Percentiles rank a stretch among this genome's conserved stretches.
Evolutionary conservation across 495 filamentous ascomycete species (phyloP).

Genomic region (Penicillium parvum): DNA sequence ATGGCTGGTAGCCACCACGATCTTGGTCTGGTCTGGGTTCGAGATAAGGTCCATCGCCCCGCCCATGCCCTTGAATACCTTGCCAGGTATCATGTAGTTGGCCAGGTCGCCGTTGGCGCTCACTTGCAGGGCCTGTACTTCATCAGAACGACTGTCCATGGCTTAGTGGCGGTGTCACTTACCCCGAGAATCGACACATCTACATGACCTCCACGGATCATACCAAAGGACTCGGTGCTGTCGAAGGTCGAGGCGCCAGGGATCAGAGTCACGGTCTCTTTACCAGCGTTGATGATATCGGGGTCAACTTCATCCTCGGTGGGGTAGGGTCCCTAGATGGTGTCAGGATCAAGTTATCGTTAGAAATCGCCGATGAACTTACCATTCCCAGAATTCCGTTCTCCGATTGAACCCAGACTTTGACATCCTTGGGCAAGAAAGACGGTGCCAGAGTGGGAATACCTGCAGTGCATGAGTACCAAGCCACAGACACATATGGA

Average conservation of each 20-base stretch:
- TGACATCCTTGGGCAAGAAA: constrained; percentile 70
- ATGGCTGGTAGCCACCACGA: constrained; percentile 91
- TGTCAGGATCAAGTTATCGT: constrained; percentile 9
- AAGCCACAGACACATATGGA: background rate
- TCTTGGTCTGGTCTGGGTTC: constrained; percentile 80
- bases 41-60: constrained; percentile 94
- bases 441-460: constrained; percentile 87
- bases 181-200: constrained; percentile 82
- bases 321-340: constrained; percentile 70
- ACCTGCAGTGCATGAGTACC: constrained; percentile 13
- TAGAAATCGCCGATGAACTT: background rate
- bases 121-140: constrained; percentile 72
- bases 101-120: constrained; percentile 77
- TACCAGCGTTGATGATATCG: constrained; percentile 91
- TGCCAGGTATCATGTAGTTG: constrained; percentile 90
- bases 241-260: constrained; percentile 80
- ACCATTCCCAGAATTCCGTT: constrained; percentile 84
- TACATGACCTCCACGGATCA: constrained; percentile 85
- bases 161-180: constrained; percentile 6
- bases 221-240: constrained; percentile 84
- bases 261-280: constrained; percentile 85
- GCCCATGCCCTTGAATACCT: constrained; percentile 87
- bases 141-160: background rate
- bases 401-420: constrained; percentile 85
- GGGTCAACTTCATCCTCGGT: constrained; percentile 72